Conservation (phyloP, 495 filamentous ascomycete genomes). For the Penicillium waksmanii region DNA sequence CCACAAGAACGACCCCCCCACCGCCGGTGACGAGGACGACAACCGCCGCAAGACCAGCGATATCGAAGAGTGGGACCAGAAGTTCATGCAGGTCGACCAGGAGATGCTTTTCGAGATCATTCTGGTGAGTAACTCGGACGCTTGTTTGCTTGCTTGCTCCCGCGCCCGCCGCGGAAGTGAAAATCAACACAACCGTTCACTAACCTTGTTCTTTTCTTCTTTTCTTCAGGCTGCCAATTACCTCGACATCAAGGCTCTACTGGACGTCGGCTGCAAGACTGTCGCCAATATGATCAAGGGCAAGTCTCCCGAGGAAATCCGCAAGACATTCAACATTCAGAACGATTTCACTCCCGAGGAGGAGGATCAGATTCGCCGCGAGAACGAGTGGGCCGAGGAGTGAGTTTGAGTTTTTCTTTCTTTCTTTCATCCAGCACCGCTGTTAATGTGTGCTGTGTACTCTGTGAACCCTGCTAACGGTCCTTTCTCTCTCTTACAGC, state of each 20-base stretch:
- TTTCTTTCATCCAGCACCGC: not conserved
- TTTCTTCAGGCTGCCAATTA: conserved; percentile 66
- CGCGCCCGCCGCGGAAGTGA: no score
- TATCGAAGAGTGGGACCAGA: conserved; percentile 99
- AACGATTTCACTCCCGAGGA: conserved; percentile 79
- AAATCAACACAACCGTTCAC: not conserved
- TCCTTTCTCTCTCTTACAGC: conserved; percentile 20
- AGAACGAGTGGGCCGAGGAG: conserved; percentile 79
- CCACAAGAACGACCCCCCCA: conserved; percentile 83
- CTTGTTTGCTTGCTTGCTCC: not conserved
- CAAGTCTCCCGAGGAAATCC: conserved; percentile 74
- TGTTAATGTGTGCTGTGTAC: no score
- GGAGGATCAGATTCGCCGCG: conserved; percentile 70
- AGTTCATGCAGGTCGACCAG: conserved; percentile 99
- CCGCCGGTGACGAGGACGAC: conserved; percentile 87
- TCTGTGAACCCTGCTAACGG: not conserved
- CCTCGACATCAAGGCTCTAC: conserved; percentile 70
- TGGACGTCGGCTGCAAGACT: conserved; percentile 70
- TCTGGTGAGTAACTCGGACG: conserved; percentile 66
- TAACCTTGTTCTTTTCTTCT: not conserved
- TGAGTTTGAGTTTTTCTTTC: conserved; percentile 31
- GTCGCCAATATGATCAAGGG: conserved; percentile 77
- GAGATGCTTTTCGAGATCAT: conserved; percentile 99
- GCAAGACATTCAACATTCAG: conserved; percentile 76
- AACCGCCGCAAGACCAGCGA: conserved; percentile 97